Percentiles rank a stretch among this genome's conserved stretches.
Evolutionary conservation across 768 basidiomycete species (phyloP).

Genomic region (Boletus barrowsii): DNA sequence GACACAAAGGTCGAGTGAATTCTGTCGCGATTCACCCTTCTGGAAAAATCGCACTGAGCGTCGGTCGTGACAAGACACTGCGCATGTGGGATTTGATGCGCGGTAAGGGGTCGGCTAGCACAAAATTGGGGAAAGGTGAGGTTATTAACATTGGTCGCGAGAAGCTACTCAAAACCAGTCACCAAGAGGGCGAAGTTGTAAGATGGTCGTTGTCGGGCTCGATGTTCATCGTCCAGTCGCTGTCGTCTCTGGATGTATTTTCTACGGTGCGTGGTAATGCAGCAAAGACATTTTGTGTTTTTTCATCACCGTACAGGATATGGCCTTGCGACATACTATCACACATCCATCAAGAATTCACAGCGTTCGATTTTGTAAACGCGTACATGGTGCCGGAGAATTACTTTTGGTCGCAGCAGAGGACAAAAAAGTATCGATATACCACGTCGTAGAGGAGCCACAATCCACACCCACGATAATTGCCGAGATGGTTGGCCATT

Average conservation of each 20-base stretch:
- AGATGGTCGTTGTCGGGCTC: conserved; percentile 80
- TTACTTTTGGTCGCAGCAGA: conserved; percentile 83
- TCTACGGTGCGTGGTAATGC: conserved; percentile 50
- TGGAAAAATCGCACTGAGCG: conserved; percentile 86
- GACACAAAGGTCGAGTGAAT: conserved; percentile 93
- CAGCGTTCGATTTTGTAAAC: conserved; percentile 71
- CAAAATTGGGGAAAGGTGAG: conserved; percentile 84
- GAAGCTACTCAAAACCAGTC: background rate
- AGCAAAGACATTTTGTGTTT: background rate
- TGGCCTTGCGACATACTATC: conserved; percentile 72
- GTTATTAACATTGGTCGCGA: background rate
- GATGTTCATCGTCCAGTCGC: conserved; percentile 76
- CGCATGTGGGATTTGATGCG: conserved; percentile 99
- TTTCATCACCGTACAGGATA: conserved; percentile 49
- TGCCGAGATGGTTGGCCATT: conserved; percentile 75
- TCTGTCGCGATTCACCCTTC: conserved; percentile 89
- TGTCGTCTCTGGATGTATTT: conserved; percentile 78
- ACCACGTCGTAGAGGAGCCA: conserved; percentile 52
- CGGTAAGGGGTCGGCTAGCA: conserved; percentile 85
- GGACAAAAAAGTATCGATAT: conserved; percentile 83
- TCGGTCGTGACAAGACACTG: conserved; percentile 84
- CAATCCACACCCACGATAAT: conserved; percentile 52
- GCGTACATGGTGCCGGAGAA: conserved; percentile 55
- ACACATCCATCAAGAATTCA: conserved; percentile 82
- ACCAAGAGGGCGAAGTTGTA: conserved; percentile 85